Base-by-base conservation (phyloP, 805 yeast species). In the Starmera dryadoides region DNA sequence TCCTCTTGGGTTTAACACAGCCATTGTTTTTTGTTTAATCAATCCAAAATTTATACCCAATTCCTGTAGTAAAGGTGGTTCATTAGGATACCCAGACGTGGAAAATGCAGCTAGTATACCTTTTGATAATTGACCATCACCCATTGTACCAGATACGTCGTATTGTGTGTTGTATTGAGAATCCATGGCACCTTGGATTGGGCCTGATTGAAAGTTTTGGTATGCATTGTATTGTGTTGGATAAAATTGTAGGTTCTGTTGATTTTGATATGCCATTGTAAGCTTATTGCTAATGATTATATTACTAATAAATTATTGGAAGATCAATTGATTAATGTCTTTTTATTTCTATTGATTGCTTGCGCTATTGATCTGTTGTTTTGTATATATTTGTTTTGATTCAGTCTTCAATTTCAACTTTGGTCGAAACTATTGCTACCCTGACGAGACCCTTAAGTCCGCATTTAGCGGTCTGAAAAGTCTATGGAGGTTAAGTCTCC, bases 61-160 rank as follows among this genome's bases (percentile, higher is more conserved):
- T 56, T 93, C 98, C 57, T 93, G 95, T 37, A 93, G 66, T 34
- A 93, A 66, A 3, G 97, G 88, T 0, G 95, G 89, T 59, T 93
- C 98, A n/a, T 88, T 91, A 0, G 96, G 80, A 55, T 93, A 93
- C 1, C 98, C 98, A 1, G 83, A 70, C 0, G 96, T 84, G 2
- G 96, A 86, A 53, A 93, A 81, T 0, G 98, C 98, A 4, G 96
- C 95, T 5, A 94, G 60, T 35, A 88, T 56, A 1, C 98, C 98
- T 0, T 77, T 66, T 1, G 86, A 71, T 36, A 91, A 66, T 38
- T 64, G 66, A 30, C 56, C 62, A n/a, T 58, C 61, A 3, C 54
- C 55, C 42, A 52, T 35, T 12, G 52, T 47, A 1, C 51, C 57
- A 2, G 52, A 34, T 2, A 53, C 49, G 15, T 55, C 56, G 30